Conservation (phyloP, 306 rosid species). For the Datisca glomerata region DNA sequence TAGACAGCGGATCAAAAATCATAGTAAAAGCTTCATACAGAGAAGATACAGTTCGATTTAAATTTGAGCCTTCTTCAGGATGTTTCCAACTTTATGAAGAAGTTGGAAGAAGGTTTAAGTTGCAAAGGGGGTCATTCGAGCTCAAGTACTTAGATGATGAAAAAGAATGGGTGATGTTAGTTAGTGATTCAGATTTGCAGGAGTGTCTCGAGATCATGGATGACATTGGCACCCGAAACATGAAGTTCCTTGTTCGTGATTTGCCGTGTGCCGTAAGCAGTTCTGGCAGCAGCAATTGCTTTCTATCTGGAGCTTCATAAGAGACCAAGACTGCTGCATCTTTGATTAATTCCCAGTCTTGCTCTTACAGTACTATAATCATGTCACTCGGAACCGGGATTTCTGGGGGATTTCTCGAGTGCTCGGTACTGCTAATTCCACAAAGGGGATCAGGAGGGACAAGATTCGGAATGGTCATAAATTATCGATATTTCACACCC, state of each 20-base stretch:
- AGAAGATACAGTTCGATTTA: constrained; percentile 69
- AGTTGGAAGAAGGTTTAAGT: constrained; percentile 53
- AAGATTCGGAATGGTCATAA: too few species aligned
- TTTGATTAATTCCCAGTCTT: too few species aligned
- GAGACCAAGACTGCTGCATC: too few species aligned
- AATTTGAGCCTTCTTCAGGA: constrained; percentile 43
- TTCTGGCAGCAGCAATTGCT: constrained; percentile 48
- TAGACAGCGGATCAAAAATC: constrained; percentile 33
- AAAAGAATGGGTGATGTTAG: constrained; percentile 85
- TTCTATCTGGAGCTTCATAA: constrained; percentile 30
- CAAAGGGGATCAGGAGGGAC: too few species aligned
- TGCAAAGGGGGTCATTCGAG: constrained; percentile 54
- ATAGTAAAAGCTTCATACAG: constrained; percentile 60
- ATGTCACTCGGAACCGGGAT: too few species aligned
- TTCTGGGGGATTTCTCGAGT: too few species aligned
- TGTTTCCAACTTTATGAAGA: constrained; percentile 60
- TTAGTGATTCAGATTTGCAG: constrained; percentile 49
- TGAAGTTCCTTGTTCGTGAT: constrained; percentile 66
- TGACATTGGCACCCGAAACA: constrained; percentile 34
- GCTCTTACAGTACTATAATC: too few species aligned
- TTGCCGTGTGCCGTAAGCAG: constrained; percentile 30
- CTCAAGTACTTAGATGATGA: constrained; percentile 79
- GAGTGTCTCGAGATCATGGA: constrained; percentile 68
- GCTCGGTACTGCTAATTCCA: too few species aligned
- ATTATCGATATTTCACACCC: too few species aligned